Percentiles rank a stretch among this genome's conserved stretches.
These are phyloP conservation scores for Picochlorum sp. DNA, from an alignment of 139 green algal genomes.

Conservation along the genomic window DNA sequence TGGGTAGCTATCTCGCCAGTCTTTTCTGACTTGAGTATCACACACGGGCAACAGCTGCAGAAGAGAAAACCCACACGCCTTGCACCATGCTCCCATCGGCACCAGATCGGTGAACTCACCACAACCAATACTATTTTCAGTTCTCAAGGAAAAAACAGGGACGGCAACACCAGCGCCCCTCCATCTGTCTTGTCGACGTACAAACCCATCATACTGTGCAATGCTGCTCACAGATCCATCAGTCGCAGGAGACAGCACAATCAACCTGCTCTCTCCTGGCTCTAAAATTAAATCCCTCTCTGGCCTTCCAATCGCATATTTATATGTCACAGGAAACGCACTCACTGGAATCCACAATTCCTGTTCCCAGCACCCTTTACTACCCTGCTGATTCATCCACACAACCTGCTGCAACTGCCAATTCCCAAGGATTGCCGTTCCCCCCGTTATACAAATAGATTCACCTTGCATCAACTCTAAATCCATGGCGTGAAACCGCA, in stretches of 20 bases:
- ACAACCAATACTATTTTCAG: slow-evolving; percentile 51
- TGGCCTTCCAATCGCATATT: slow-evolving; percentile 47
- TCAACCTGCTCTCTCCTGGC: slow-evolving; percentile 28
- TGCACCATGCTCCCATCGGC: slow-evolving; percentile 68
- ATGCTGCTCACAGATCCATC: slow-evolving; percentile 42
- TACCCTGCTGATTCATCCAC: slow-evolving; percentile 24
- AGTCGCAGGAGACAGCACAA: slow-evolving; percentile 5
- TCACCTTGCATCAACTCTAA: slow-evolving; percentile 34
- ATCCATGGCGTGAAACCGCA: slow-evolving; percentile 42
- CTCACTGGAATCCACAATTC: slow-evolving; percentile 51
- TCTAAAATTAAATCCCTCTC: slow-evolving; percentile 17
- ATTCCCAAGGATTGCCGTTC: slow-evolving; percentile 55
- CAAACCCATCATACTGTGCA: slow-evolving; percentile 55
- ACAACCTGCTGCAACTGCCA: slow-evolving; percentile 67
- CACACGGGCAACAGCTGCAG: slow-evolving; percentile 93
- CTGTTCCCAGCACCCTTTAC: slow-evolving; percentile 26
- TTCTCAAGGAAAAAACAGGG: slow-evolving; percentile 86
- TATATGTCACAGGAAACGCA: slow-evolving; percentile 77
- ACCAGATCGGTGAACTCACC: slow-evolving; percentile 91
- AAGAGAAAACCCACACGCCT: slow-evolving; percentile 29
- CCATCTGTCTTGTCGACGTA: slow-evolving; percentile 59
- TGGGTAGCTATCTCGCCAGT: slow-evolving; percentile 93
- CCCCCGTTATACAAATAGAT: slow-evolving; percentile 53
- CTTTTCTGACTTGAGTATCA: slow-evolving; percentile 86
- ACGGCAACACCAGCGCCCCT: slow-evolving; percentile 75